A percentile compares a stretch with the other conserved stretches of the same genome.
Evolutionary conservation across 2,329 filamentous ascomycete genomes (phyloP).

Genomic region (Trichothecium sympodiale): DNA sequence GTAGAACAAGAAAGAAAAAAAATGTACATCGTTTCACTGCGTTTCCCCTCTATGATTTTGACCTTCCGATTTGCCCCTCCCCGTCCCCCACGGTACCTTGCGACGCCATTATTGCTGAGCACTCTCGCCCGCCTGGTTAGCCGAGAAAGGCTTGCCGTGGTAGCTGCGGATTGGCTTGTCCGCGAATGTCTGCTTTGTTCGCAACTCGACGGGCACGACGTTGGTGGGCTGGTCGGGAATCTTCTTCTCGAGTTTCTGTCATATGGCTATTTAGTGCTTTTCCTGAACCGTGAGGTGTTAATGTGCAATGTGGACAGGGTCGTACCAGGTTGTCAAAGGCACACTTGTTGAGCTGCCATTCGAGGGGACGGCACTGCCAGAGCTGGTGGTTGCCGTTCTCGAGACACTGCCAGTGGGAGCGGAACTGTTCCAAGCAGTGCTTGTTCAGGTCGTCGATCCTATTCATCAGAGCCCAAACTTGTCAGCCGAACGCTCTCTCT

Average conservation of each 20-base stretch:
- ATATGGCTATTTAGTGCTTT: too few species aligned
- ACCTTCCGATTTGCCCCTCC: too few species aligned
- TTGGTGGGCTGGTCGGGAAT: conserved; percentile 64
- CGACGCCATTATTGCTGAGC: conserved; percentile 7
- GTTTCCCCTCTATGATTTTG: too few species aligned
- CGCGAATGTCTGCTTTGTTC: conserved; percentile 51
- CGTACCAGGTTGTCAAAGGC: conserved; percentile 91
- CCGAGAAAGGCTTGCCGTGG: conserved; percentile 31
- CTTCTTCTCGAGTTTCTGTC: conserved; percentile 67
- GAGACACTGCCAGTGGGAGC: conserved; percentile 87
- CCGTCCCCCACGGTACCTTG: not conserved
- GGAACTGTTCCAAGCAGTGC: conserved; percentile 83
- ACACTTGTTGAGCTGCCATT: conserved; percentile 89
- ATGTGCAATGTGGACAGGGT: conserved; percentile 11
- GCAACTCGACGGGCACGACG: conserved; percentile 63
- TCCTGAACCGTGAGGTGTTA: too few species aligned
- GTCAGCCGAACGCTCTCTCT: not conserved
- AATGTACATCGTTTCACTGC: too few species aligned
- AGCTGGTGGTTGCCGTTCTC: conserved; percentile 97
- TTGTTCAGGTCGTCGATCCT: conserved; percentile 95
- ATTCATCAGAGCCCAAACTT: not conserved
- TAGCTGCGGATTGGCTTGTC: conserved; percentile 35
- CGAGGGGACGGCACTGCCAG: conserved; percentile 83
- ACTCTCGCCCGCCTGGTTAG: conserved; percentile 17
- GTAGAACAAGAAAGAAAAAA: too few species aligned